phyloP scores from a whole-genome alignment of 1,139 yeast genomes.

The Candida gigantensis region DNA sequence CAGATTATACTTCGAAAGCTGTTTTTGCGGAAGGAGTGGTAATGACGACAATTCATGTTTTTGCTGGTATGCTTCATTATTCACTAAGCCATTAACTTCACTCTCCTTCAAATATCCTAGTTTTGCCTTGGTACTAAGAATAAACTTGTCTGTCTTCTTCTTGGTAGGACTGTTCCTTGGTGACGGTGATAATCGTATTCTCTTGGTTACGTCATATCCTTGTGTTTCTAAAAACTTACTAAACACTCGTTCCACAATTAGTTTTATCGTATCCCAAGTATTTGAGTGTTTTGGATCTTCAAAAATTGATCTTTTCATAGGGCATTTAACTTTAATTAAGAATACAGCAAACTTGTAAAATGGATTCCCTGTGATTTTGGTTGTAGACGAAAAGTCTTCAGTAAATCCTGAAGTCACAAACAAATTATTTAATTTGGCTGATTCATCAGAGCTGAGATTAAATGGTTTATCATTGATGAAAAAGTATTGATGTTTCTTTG shows the following conservation, averaged over 20 bases:
- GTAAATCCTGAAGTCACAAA: conserved; percentile 20
- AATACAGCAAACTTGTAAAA: conserved; percentile 33
- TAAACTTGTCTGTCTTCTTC: conserved; percentile 9
- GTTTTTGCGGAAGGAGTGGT: not conserved
- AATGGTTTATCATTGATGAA: conserved; percentile 46
- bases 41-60: not conserved
- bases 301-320: conserved; percentile 34
- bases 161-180: conserved; percentile 13
- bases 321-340: conserved; percentile 35
- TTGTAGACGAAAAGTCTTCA: conserved; percentile 1
- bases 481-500: conserved; percentile 46
- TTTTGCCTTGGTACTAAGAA: conserved; percentile 10
- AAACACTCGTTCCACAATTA: conserved; percentile 31
- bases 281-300: conserved; percentile 39
- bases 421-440: conserved; percentile 26
- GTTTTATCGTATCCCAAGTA: conserved; percentile 24
- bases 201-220: conserved; percentile 16
- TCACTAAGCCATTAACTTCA: conserved; percentile 12
- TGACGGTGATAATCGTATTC: conserved; percentile 2
- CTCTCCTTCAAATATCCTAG: conserved; percentile 8
- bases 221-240: conserved; percentile 26
- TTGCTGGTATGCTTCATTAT: not conserved
- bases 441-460: conserved; percentile 20
- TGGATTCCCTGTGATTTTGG: conserved; percentile 12
- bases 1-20: not conserved